Evolutionary conservation across 768 basidiomycete genomes (phyloP).

Genomic region (Dendrothele bispora): DNA sequence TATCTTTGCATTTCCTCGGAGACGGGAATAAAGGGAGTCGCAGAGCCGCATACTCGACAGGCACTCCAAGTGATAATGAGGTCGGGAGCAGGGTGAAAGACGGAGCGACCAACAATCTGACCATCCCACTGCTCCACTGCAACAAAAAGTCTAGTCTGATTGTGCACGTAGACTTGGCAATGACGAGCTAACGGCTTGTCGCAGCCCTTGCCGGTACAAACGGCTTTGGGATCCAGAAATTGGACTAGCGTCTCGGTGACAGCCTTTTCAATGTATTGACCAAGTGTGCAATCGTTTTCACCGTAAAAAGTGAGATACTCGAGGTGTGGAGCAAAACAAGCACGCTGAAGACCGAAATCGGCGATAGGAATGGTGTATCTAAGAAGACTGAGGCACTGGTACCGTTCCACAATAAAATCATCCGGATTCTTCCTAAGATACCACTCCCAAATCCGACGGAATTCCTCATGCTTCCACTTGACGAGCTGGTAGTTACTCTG

Average conservation of each 20-base stretch:
- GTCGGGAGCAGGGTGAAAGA: slow-evolving; percentile 61
- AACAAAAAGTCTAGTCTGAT: slow-evolving; percentile 77
- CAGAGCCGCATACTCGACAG: slow-evolving; percentile 76
- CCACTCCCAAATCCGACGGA: slow-evolving; percentile 93
- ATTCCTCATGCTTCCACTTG: slow-evolving; percentile 83
- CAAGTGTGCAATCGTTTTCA: slow-evolving; percentile 88
- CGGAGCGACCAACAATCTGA: slow-evolving; percentile 60
- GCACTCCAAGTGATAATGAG: slow-evolving; percentile 89
- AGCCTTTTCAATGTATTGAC: slow-evolving; percentile 87
- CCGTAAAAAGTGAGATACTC: slow-evolving; percentile 87
- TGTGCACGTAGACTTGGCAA: slow-evolving; percentile 90
- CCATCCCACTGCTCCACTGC: slow-evolving; percentile 90
- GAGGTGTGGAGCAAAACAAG: slow-evolving; percentile 76
- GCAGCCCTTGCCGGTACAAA: slow-evolving; percentile 85
- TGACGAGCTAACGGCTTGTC: slow-evolving; percentile 80
- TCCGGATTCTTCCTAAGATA: slow-evolving; percentile 84
- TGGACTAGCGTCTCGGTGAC: slow-evolving; percentile 68
- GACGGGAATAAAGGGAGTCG: slow-evolving; percentile 85
- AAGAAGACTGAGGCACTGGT: slow-evolving; percentile 83
- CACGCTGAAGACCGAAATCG: slow-evolving; percentile 64
- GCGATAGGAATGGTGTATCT: slow-evolving; percentile 78
- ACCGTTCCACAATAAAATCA: slow-evolving; percentile 89
- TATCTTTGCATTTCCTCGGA: slow-evolving; percentile 92
- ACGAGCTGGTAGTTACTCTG: slow-evolving; percentile 72
- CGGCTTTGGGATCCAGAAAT: slow-evolving; percentile 70